Conservation (phyloP, 2,329 filamentous ascomycete species). For the Cercospora sp. region DNA sequence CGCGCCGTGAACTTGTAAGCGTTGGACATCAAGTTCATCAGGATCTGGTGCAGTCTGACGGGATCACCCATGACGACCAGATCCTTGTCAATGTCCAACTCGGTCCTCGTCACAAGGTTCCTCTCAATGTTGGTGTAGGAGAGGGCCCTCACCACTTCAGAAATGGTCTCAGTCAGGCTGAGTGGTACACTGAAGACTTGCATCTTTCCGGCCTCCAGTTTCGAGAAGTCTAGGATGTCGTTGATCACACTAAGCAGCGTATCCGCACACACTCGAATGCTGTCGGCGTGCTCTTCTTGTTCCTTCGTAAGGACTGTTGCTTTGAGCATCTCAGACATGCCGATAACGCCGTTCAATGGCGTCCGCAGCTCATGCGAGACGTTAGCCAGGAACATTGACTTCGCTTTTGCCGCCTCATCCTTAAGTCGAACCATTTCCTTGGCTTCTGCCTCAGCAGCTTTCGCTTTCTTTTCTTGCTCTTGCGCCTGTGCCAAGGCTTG, state of each 20-base stretch:
- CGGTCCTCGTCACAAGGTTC: slow-evolving; percentile 59
- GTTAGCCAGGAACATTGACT: slow-evolving; percentile 69
- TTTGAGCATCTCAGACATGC: slow-evolving; percentile 62
- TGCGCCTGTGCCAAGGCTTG: slow-evolving; percentile 69
- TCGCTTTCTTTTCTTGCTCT: slow-evolving; percentile 73
- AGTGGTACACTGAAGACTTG: slow-evolving; percentile 60
- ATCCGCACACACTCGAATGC: slow-evolving; percentile 64
- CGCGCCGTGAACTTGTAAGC: slow-evolving; percentile 91
- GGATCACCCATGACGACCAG: slow-evolving; percentile 55
- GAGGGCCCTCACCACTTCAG: slow-evolving; percentile 63
- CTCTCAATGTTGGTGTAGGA: slow-evolving; percentile 64
- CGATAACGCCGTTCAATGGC: slow-evolving; percentile 56
- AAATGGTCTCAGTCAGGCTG: slow-evolving; percentile 59
- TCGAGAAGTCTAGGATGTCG: slow-evolving; percentile 55
- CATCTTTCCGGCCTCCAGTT: slow-evolving; percentile 56
- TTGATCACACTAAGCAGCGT: slow-evolving; percentile 56
- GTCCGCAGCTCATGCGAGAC: slow-evolving; percentile 60
- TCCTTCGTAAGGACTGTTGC: slow-evolving; percentile 57
- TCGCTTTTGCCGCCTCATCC: slow-evolving; percentile 79
- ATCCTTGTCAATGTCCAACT: slow-evolving; percentile 56
- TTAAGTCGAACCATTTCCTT: slow-evolving; percentile 77
- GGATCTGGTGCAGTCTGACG: slow-evolving; percentile 52
- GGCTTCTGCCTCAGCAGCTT: slow-evolving; percentile 72
- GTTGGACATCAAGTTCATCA: slow-evolving; percentile 84
- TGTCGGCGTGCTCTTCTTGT: slow-evolving; percentile 63